Percentiles rank a stretch among this genome's conserved stretches.
Evolutionary conservation across 2,329 filamentous ascomycete species (phyloP).

Genomic region (Fusarium kyushuense): DNA sequence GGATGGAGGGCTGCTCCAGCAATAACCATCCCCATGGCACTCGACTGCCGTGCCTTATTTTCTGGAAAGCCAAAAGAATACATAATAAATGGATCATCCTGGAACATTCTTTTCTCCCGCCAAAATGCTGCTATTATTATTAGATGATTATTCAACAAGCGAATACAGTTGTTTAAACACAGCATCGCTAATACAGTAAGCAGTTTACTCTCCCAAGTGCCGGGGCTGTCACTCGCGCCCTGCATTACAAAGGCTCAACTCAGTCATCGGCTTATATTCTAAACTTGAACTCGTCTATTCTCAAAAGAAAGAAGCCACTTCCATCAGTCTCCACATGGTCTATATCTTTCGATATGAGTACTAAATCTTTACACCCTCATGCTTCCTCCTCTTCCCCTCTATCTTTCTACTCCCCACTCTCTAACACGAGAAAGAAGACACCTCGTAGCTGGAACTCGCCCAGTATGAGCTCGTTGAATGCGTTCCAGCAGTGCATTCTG

Average conservation of each 20-base stretch:
- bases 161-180: background rate
- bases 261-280: slow-evolving; percentile 7
- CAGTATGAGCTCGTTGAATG: slow-evolving; percentile 24
- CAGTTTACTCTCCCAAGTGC: slow-evolving; percentile 13
- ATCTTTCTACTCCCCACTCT: slow-evolving; percentile 24
- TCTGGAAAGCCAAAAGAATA: slow-evolving; percentile 2
- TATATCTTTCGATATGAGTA: slow-evolving; percentile 21
- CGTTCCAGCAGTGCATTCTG: slow-evolving; percentile 14
- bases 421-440: slow-evolving; percentile 17
- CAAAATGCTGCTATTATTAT: background rate
- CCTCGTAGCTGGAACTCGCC: slow-evolving; percentile 38
- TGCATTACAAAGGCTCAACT: background rate
- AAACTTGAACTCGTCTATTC: slow-evolving; percentile 2
- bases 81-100: slow-evolving; percentile 5
- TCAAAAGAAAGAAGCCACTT: background rate
- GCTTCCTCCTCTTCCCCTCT: slow-evolving; percentile 23
- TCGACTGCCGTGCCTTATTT: slow-evolving; percentile 4
- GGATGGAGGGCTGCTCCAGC: background rate
- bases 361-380: slow-evolving; percentile 21
- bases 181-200: slow-evolving; percentile 23
- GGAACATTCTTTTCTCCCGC: background rate
- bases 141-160: background rate
- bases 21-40: background rate
- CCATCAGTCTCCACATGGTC: slow-evolving; percentile 20
- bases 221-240: slow-evolving; percentile 12